Evolutionary conservation across 192 early-diverging fungal genomes (phyloP), one percentile per base, ranked within the genome.

Genomic region (Podila epicladia): DNA sequence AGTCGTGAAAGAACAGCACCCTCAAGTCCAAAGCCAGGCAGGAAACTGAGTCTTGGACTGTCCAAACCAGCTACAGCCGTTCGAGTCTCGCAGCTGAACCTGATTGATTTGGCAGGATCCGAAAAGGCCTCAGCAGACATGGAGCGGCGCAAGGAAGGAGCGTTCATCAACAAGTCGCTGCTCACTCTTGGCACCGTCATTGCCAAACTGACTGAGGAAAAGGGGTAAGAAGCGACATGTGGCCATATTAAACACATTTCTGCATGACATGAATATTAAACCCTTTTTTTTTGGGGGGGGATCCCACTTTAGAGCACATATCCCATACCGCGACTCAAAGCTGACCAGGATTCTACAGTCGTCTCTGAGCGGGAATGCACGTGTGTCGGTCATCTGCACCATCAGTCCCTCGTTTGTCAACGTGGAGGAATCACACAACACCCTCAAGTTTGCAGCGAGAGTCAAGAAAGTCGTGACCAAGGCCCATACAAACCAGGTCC

Each of bases 271-370:
- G 4, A 7, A 37, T 9, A 37, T 9, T 37, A 9, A 37, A 9
- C 8, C n/a, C 19, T 1, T 19, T 37, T 26, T 31, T 61, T 63
- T 55, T n/a, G n/a, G n/a, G 13, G 49, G n/a, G 49, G 29, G 29
- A 2, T 51, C 8, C 13, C 49, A 51, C 41, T 65, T 63, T 64
- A 75, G 74, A 41, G 85, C 87, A 4, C 97, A 98, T 74, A 93
- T 99, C 61, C 98, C 98, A 2, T 99, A 93, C 78, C 94, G 98
- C 37, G 98, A 99, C 75, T 98, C 97, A 0, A 98, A 98, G 67
- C 75, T 99, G 41, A 99, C 98, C 3, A 86, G 98, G 31, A 95
- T 99, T 33, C 75, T 99, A 9, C 96, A 98, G 76, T 89, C 93
- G 5, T 97, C 98, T 0, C 86, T 99, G 1, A 93, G 93, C 15